Base-by-base conservation (phyloP, 2,329 filamentous ascomycete genomes). In the Pseudocercospora crystallina region DNA sequence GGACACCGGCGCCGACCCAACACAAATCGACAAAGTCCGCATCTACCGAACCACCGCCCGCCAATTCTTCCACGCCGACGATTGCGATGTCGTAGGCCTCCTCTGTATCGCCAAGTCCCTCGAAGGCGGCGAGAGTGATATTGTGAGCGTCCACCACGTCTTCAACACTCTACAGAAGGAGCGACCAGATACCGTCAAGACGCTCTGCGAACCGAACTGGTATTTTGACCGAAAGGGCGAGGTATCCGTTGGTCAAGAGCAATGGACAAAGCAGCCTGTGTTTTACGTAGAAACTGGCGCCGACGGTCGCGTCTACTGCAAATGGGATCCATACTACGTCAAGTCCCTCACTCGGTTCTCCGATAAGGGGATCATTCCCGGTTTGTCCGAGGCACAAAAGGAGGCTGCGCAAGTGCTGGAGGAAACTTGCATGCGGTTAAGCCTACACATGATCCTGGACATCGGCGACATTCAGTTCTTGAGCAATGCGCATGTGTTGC, bases 201-300 rank as follows among this genome's bases (percentile, higher is more conserved):
- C 84, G 5, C 76, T 95, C 46, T 86, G 87, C 1, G 73, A 85
- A 67, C 89, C 90, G 0, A 82, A 90, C 57, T 95, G 90, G 90
- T 94, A 95, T 74, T 92, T 95, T 69, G 90, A 95, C 71, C 85
- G 90, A 47, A 95, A 95, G 75, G 90, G 90, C 9, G 90, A 95
- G 75, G 83, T 81, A 1, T 87, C 83, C 15, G 73, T 77, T 11
- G 89, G 88, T 10, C 79, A 95, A 70, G 82, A 91, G 47, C 63
- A 59, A n/a, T 67, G 62, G 43, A 62, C 58, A 26, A 49, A 54
- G 37, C 61, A 60, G 40, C 59, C 60, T 5, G 81, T 95, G 13
- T 82, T 94, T 62, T 95, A 91, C 68, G 75, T 90, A 3, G 89
- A 95, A 73, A 82, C 80, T 3, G 81, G 79, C 40, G 89, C 26